Evolutionary conservation across 2,329 filamentous ascomycete species (phyloP), one percentile per base, ranked within the genome.

Genomic region (Nothopassalora personata): DNA sequence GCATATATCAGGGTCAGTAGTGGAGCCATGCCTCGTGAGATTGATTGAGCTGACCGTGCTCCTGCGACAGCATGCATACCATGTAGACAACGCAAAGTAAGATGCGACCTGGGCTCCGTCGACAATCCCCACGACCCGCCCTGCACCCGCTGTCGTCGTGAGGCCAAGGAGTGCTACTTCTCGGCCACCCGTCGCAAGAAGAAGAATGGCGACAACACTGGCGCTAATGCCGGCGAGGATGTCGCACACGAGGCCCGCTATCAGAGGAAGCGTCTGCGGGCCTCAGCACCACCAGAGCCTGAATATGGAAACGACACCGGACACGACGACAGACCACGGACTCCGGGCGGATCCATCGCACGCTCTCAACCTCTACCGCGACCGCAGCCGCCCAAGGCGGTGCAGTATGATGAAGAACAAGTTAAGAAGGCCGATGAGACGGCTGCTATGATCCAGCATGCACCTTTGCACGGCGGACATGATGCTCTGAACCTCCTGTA

Each of bases 81-180:
- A 48, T 85, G 83, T 69, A 76, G 82, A 31, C 77, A 79, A 36
- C 75, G 83, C 61, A 85, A 85, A 67, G 83, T 74, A 68, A 79
- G 81, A 54, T 85, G 83, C 72, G 81, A 84, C 64, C 74, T 84
- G 51, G 81, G 81, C 36, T 88, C 87, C 69, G 93, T 97, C 72
- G 94, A 97, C 76, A 93, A 94, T 69, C 94, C 94, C 27, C 86
- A 92, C 75, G 91, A 96, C 68, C 93, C 93, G 57, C 94, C 94
- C 2, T 99, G 94, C 74, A 89, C 93, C 60, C 86, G 94, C 71
- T 99, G 94, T 74, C 88, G 91, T 55, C 87, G 94, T 66, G 94
- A 99, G 79, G 91, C 88, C 78, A 97, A 97, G 75, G 88, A 96
- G 70, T 99, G 94, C 79, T 96, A 88, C 81, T 99, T 99, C 80